These are phyloP conservation scores for Nymphaea colorata DNA, from an alignment of 164 flowering plant genomes.

Conservation along the genomic window DNA sequence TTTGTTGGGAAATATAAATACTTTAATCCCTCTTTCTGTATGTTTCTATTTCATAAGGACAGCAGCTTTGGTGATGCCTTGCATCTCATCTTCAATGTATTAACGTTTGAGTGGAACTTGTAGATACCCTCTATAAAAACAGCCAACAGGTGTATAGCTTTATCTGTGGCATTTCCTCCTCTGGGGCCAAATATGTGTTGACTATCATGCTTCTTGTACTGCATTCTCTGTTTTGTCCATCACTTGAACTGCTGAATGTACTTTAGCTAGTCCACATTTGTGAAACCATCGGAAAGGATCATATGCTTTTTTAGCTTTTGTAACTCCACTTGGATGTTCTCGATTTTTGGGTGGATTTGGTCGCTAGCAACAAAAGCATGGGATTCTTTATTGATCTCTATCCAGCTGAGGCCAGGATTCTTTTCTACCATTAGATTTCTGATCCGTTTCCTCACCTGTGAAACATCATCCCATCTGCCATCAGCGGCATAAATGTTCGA, in stretches of 20 bases:
- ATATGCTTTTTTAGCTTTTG: conserved; percentile 33
- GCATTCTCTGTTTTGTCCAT: too few species aligned
- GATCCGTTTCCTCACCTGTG: conserved; percentile 51
- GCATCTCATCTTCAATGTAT: not conserved
- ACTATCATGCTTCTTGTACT: not conserved
- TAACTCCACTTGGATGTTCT: conserved; percentile 29
- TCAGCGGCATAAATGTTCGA: conserved; percentile 60
- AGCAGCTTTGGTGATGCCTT: not conserved
- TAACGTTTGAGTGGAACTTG: not conserved
- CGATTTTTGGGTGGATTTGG: conserved; percentile 30
- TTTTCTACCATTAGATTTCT: conserved; percentile 41
- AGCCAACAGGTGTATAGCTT: not conserved
- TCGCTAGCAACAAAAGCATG: conserved; percentile 53
- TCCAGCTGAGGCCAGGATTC: conserved; percentile 89
- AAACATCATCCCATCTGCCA: conserved; percentile 64
- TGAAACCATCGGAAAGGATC: not conserved
- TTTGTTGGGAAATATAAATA: not conserved
- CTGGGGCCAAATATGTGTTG: not conserved
- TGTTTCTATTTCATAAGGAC: not conserved
- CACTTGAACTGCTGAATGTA: not conserved
- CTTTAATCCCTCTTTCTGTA: not conserved
- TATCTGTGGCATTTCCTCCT: not conserved
- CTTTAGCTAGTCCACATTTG: not conserved
- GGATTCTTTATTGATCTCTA: conserved; percentile 30
- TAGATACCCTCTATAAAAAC: not conserved